A percentile compares a stretch with the other conserved stretches of the same genome.
Evolutionary conservation across 805 yeast genomes (phyloP).

Genomic region (Sugiyamaella lignohabitans): DNA sequence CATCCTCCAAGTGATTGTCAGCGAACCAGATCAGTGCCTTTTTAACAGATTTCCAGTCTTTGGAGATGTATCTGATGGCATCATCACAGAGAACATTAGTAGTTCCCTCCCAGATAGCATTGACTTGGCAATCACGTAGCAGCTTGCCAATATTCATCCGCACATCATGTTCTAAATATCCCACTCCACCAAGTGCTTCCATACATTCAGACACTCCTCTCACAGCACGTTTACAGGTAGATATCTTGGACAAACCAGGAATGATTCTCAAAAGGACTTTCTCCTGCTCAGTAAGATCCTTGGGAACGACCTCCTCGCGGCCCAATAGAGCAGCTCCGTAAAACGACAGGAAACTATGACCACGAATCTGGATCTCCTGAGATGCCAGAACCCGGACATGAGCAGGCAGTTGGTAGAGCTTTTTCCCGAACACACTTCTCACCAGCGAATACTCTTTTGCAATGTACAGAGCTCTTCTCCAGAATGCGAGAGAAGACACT

Average conservation of each 20-base stretch:
- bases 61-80: slow-evolving; percentile 17
- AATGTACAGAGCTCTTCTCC: slow-evolving; percentile 23
- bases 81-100: slow-evolving; percentile 30
- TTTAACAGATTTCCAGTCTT: slow-evolving; percentile 5
- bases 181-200: slow-evolving; percentile 31
- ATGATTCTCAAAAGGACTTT: slow-evolving; percentile 21
- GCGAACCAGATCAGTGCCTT: slow-evolving; percentile 4
- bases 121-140: slow-evolving; percentile 28
- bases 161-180: slow-evolving; percentile 29
- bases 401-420: slow-evolving; percentile 20
- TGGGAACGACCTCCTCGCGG: slow-evolving; percentile 18
- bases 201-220: slow-evolving; percentile 29
- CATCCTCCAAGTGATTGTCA: neutral
- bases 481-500: slow-evolving; percentile 21
- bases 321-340: slow-evolving; percentile 24
- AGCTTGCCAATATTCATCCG: slow-evolving; percentile 27
- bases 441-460: slow-evolving; percentile 25
- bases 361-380: slow-evolving; percentile 22
- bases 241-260: slow-evolving; percentile 27
- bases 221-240: slow-evolving; percentile 23
- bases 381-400: slow-evolving; percentile 26
- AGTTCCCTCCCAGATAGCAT: slow-evolving; percentile 32
- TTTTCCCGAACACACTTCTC: slow-evolving; percentile 25
- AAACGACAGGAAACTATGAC: slow-evolving; percentile 22
- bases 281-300: slow-evolving; percentile 15